Conservation (phyloP, 1,284 basidiomycete genomes). For the Malassezia nana region DNA sequence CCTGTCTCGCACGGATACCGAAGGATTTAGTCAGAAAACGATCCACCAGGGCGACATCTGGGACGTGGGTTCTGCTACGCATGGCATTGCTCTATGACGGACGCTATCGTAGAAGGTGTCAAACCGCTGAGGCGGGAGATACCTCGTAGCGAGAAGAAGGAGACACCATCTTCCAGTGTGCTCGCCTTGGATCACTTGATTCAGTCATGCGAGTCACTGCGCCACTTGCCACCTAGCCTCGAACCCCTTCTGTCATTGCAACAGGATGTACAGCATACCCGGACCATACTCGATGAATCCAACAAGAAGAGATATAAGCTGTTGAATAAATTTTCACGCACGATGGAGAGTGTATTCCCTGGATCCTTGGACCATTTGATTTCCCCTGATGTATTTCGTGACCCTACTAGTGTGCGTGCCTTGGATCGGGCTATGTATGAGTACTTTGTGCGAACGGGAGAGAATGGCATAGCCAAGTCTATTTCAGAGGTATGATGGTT, state of each 20-base stretch:
- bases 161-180: not conserved
- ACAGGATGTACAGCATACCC: conserved; percentile 19
- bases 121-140: not conserved
- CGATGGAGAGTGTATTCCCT: conserved; percentile 38
- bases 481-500: conserved; percentile 17
- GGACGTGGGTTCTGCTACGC: not conserved
- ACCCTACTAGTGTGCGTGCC: conserved; percentile 22
- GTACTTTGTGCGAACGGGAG: conserved; percentile 35
- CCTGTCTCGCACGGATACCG: not conserved
- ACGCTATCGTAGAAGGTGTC: not conserved
- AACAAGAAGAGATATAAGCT: conserved; percentile 36
- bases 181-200: not conserved
- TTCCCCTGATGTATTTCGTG: conserved; percentile 30
- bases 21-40: not conserved
- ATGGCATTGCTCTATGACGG: not conserved
- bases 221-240: not conserved
- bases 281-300: conserved; percentile 27
- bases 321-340: conserved; percentile 30
- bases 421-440: conserved; percentile 30
- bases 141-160: not conserved
- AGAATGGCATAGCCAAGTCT: conserved; percentile 23
- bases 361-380: conserved; percentile 28
- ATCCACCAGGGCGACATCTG: not conserved
- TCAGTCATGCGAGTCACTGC: not conserved
- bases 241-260: not conserved